Percentiles rank a stretch among this genome's conserved stretches.
These are phyloP conservation scores for Colletotrichum tropicale DNA, from an alignment of 2,329 filamentous ascomycete genomes.

Conservation along the genomic window DNA sequence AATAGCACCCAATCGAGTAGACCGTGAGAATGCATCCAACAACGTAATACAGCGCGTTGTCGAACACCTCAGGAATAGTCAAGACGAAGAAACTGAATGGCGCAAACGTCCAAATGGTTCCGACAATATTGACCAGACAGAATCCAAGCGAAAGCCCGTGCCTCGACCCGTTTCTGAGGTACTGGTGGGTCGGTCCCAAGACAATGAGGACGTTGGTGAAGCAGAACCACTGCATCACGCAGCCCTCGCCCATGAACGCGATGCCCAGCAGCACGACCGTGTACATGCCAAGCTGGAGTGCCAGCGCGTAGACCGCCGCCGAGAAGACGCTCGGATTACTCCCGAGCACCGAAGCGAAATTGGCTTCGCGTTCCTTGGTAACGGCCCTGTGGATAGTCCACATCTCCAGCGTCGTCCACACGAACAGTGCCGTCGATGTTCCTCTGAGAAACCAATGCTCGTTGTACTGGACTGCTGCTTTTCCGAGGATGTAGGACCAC, in stretches of 20 bases:
- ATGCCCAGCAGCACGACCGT: not conserved
- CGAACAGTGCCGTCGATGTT: not conserved
- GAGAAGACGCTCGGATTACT: not conserved
- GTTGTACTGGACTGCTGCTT: not conserved
- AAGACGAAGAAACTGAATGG: not conserved
- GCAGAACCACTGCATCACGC: slow-evolving; percentile 15
- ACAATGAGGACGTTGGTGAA: slow-evolving; percentile 18
- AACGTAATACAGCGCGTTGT: not conserved
- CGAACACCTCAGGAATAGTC: not conserved
- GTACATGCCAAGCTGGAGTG: slow-evolving; percentile 12
- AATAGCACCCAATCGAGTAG: not conserved
- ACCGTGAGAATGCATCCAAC: not conserved
- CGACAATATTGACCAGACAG: not conserved
- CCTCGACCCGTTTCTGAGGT: slow-evolving; percentile 2
- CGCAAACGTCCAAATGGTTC: slow-evolving; percentile 1
- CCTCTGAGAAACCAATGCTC: slow-evolving; percentile 9
- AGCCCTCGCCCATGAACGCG: slow-evolving; percentile 10
- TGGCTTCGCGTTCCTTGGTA: slow-evolving; percentile 5
- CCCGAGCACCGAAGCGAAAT: not conserved
- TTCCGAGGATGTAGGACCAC: slow-evolving; percentile 5
- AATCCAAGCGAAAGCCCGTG: slow-evolving; percentile 12
- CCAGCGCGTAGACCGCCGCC: not conserved
- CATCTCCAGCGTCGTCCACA: slow-evolving; percentile 15
- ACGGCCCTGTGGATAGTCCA: slow-evolving; percentile 13
- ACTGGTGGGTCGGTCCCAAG: slow-evolving; percentile 7